These are phyloP conservation scores for Candida namnaoensis DNA, from an alignment of 805 yeast species.

Conservation along the genomic window DNA sequence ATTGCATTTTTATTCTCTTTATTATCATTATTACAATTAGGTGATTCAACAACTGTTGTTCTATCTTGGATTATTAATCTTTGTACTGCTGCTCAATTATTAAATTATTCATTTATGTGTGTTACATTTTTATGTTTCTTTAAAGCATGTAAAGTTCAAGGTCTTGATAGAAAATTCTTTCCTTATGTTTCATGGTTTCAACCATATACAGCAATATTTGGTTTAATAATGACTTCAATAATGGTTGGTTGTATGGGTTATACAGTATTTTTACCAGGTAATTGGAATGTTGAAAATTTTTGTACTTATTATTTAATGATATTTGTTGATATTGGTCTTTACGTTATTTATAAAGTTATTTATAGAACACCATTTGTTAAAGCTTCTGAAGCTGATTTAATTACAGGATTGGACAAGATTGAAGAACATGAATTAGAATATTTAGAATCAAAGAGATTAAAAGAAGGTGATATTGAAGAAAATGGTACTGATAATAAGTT, in stretches of 20 bases:
- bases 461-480: too few species aligned
- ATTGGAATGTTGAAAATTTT: slow-evolving; percentile 57
- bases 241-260: slow-evolving; percentile 63
- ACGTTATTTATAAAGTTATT: slow-evolving; percentile 38
- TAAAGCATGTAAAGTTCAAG: slow-evolving; percentile 47
- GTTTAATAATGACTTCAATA: slow-evolving; percentile 30
- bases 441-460: slow-evolving; percentile 3
- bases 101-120: slow-evolving; percentile 50
- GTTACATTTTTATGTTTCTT: slow-evolving; percentile 56
- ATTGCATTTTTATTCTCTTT: slow-evolving; percentile 48
- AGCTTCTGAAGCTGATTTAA: slow-evolving; percentile 43
- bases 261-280: slow-evolving; percentile 59
- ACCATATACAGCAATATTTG: slow-evolving; percentile 47
- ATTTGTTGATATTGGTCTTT: slow-evolving; percentile 40
- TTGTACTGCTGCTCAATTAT: slow-evolving; percentile 57
- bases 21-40: slow-evolving; percentile 55
- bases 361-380: slow-evolving; percentile 35
- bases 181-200: slow-evolving; percentile 48
- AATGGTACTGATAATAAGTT: too few species aligned
- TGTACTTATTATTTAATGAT: slow-evolving; percentile 69
- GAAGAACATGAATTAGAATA: slow-evolving; percentile 42
- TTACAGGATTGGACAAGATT: slow-evolving; percentile 44
- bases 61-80: slow-evolving; percentile 65
- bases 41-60: slow-evolving; percentile 50
- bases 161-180: slow-evolving; percentile 29